Base-by-base conservation (phyloP, 169 alveolate species). In the Theileria annulata region DNA sequence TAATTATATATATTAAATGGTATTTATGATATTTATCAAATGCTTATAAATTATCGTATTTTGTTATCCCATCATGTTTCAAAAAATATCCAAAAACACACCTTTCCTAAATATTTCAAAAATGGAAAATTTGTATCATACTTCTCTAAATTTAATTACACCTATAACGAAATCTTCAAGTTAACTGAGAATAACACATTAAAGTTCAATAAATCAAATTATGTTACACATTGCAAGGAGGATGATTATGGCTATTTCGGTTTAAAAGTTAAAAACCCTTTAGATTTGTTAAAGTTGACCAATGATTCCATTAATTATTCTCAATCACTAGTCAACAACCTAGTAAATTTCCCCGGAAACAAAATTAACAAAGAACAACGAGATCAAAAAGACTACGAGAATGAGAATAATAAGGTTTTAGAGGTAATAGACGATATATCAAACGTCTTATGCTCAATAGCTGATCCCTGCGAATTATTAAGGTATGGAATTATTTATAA, bases 361-460 rank as follows among this genome's bases (percentile, higher is more conserved):
- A 70, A 49, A 21, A 56, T 4, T 19, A 15, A 56, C 33, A 2
- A 25, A 4, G 66, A 3, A 56, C 3, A 56, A 42, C 51, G 4
- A 10, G 6, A 2, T 63, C 23, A 47, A 42, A 72, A 17, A 35
- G 27, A 19, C 3, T 12, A 30, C 25, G 77, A 37, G 51, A 70
- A 31, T 51, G 67, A 35, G 28, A 49, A 27, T 60, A 81, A 49
- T 49, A 60, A 63, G 71, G 80, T 86, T 28, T 35, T 90, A 23
- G 78, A 80, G 69, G 84, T 77, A 74, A 80, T 90, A 48, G 94
- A 90, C 35, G 85, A 88, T 3, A 87, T 87, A 31, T 90, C 94
- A 19, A 90, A 90, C 79, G 75, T 77, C 28, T 59, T 90, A 68
- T 90, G 94, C 62, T 69, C 80, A 51, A 75, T 90, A 42, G 94